Conservation (phyloP, 108 stramenopile genomes). For the Schizochytrium sp. region DNA sequence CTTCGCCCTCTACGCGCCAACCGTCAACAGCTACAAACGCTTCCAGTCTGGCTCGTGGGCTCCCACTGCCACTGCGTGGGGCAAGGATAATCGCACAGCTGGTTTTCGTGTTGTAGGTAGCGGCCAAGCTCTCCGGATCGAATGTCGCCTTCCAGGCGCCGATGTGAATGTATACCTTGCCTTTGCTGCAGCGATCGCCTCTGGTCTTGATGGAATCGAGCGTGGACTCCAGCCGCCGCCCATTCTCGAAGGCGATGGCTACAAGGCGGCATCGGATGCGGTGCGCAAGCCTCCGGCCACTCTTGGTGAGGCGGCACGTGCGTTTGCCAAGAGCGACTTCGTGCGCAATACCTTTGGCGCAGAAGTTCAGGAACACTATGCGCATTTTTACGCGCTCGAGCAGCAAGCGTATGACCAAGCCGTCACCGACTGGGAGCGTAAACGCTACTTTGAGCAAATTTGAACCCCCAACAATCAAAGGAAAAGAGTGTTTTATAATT, state of each 20-base stretch:
- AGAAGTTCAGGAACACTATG: background rate
- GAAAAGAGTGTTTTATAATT: too few relatives aligned
- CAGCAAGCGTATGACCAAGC: background rate
- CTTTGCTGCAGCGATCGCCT: conserved; percentile 13
- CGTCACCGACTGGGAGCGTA: background rate
- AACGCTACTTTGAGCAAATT: conserved; percentile 15
- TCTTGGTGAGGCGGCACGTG: background rate
- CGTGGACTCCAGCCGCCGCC: background rate
- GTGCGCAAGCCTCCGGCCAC: background rate
- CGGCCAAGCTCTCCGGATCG: background rate
- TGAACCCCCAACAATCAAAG: background rate
- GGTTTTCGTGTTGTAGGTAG: conserved; percentile 6
- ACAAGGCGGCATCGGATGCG: background rate
- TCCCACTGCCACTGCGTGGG: background rate
- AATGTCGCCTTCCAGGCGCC: conserved; percentile 4
- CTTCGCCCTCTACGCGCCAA: background rate
- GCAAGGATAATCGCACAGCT: background rate
- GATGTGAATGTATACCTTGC: background rate
- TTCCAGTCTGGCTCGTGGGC: background rate
- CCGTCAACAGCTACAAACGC: conserved; percentile 14
- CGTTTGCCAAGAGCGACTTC: background rate
- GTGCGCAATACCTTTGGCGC: background rate
- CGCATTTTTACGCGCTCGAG: background rate
- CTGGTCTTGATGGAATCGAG: background rate
- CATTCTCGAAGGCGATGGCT: background rate